A percentile compares a stretch with the other conserved stretches of the same genome.
These are phyloP conservation scores for Penstemon barbatus DNA, from an alignment of 257 asterid genomes.

Conservation along the genomic window DNA sequence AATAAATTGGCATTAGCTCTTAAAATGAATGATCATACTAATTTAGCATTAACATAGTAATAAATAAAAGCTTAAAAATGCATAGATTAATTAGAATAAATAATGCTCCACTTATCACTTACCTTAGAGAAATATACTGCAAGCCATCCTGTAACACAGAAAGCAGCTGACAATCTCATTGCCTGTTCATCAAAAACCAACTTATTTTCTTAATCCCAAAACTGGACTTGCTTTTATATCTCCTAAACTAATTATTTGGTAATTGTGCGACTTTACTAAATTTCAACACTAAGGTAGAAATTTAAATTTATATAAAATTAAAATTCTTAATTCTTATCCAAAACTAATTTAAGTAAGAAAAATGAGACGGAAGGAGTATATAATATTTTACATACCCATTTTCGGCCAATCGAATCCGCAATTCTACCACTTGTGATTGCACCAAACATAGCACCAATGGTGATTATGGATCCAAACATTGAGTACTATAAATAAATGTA, in stretches of 20 bases:
- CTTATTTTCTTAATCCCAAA: too few species aligned
- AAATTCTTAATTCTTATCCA: too few species aligned
- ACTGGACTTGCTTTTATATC: too few species aligned
- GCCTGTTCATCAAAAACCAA: constrained; percentile 36
- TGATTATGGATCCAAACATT: constrained; percentile 8
- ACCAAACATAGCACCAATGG: constrained; percentile 81
- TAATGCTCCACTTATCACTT: background rate
- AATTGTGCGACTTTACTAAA: too few species aligned
- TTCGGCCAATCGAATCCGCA: constrained; percentile 71
- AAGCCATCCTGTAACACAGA: constrained; percentile 56
- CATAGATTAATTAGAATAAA: too few species aligned
- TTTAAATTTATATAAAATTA: too few species aligned
- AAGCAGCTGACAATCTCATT: constrained; percentile 51
- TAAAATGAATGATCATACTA: background rate
- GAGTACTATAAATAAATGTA: background rate
- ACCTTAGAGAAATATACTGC: constrained; percentile 50
- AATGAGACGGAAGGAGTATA: constrained; percentile 1
- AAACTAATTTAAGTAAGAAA: background rate
- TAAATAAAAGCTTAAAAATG: background rate
- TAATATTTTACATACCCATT: constrained; percentile 49
- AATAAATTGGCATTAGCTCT: too few species aligned
- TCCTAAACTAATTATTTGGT: too few species aligned
- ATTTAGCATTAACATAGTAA: too few species aligned
- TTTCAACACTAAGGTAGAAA: too few species aligned
- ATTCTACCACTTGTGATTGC: constrained; percentile 75